Evolutionary conservation across 257 asterid species (phyloP), one percentile per base, ranked within the genome.

Genomic region (Solanum chmielewskii): DNA sequence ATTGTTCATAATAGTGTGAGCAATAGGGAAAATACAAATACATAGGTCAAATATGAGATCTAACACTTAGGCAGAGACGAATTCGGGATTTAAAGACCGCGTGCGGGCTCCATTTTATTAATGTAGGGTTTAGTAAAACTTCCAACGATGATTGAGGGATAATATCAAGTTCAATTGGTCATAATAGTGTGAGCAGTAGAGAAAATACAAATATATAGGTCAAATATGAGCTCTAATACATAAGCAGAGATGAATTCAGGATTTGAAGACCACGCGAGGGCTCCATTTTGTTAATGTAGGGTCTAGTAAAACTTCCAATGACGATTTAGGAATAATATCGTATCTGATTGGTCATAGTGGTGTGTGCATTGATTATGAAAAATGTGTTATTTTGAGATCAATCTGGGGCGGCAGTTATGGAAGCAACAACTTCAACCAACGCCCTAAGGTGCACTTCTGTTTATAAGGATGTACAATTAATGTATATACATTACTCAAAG

Each of bases 31-130:
- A 56, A 18, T 56, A 56, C 3, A 56, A 56, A 20, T 56, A 56
- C 21, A 56, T 56, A 56, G 0, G 64, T 56, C n/a, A 56, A 56
- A 56, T 56, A 56, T 56, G n/a, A 18, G 2, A 6, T 52, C 0
- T 52, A 52, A 18, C 0, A 52, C 62, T 6, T 60, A 21, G 15
- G 13, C 0, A 62, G 27, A 59, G 13, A 21, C 0, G 2, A 59
- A 0, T 9, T 21, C 1, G 0, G 0, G 13, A 59, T 59, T 59
- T 59, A 27, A 59, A 59, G 68, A 20, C 1, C 27, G 6, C 2
- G 6, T 37, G 7, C 9, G 68, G 1, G 68, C 27, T 1, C 27
- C 27, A 59, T 9, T 59, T 8, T 59, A 25, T 59, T 59, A 59
- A 59, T 21, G 68, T 21, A 20, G 68, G 68, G 0, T 4, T 25